phyloP scores from a whole-genome alignment of 768 basidiomycete species.

The Phylloporus arenicola region DNA sequence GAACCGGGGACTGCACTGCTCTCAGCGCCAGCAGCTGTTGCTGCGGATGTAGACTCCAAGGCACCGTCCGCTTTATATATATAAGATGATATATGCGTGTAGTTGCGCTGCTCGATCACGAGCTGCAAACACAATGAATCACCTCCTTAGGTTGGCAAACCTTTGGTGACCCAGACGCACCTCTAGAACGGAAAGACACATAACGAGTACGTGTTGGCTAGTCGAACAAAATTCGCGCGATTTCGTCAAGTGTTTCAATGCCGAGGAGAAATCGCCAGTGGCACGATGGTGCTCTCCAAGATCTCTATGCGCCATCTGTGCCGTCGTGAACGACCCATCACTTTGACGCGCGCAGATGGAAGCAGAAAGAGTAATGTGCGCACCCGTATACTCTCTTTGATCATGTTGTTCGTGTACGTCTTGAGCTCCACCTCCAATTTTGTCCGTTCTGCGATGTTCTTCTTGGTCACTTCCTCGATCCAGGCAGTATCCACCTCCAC shows the following conservation, averaged over 20 bases:
- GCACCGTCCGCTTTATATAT: constrained; percentile 95
- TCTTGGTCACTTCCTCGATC: constrained; percentile 62
- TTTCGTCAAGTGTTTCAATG: constrained; percentile 84
- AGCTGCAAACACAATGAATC: constrained; percentile 42
- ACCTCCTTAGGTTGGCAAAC: background rate
- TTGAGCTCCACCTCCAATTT: constrained; percentile 92
- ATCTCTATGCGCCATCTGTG: constrained; percentile 86
- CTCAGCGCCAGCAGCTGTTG: constrained; percentile 28
- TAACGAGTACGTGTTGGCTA: constrained; percentile 87
- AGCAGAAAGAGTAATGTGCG: constrained; percentile 12
- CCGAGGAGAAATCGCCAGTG: constrained; percentile 61
- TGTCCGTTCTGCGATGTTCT: constrained; percentile 68
- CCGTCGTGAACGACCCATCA: background rate
- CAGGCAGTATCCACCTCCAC: constrained; percentile 60
- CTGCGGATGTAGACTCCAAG: constrained; percentile 54
- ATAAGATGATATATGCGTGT: constrained; percentile 84
- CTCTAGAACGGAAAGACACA: constrained; percentile 81
- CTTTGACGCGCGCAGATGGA: background rate
- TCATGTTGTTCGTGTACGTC: constrained; percentile 93
- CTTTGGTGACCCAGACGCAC: constrained; percentile 32
- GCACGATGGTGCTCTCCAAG: constrained; percentile 74
- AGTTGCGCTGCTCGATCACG: constrained; percentile 81
- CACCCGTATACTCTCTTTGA: constrained; percentile 97
- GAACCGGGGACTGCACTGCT: constrained; percentile 7
- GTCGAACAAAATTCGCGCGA: constrained; percentile 91